Evolutionary conservation across 1,139 yeast genomes (phyloP).

Genomic region (Hansenula lynferdii): DNA sequence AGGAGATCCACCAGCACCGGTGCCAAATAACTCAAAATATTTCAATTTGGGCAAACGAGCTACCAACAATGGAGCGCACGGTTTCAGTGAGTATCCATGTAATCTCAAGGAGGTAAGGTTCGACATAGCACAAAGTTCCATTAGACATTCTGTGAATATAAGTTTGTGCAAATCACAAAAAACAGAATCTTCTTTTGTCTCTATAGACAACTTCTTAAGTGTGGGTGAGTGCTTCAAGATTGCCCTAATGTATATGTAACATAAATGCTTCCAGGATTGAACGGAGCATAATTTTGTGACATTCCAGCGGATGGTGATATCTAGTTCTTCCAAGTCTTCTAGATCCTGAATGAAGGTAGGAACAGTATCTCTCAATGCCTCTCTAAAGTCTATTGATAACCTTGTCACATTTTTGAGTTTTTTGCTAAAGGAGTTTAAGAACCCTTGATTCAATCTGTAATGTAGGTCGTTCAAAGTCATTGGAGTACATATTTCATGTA

Average conservation of each 20-base stretch:
- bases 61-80: constrained; percentile 27
- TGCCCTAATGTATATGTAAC: constrained; percentile 29
- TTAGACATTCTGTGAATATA: constrained; percentile 21
- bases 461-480: constrained; percentile 11
- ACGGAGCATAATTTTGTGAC: constrained; percentile 28
- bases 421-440: constrained; percentile 28
- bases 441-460: constrained; percentile 26
- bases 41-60: constrained; percentile 27
- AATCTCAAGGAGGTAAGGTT: constrained; percentile 34
- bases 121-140: constrained; percentile 21
- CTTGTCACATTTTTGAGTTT: constrained; percentile 26
- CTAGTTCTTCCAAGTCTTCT: constrained; percentile 32
- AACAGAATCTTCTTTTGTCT: constrained; percentile 33
- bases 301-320: constrained; percentile 40
- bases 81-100: constrained; percentile 33
- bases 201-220: constrained; percentile 37
- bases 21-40: constrained; percentile 44
- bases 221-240: constrained; percentile 25
- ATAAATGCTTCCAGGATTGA: constrained; percentile 24
- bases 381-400: constrained; percentile 41
- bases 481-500: constrained; percentile 6
- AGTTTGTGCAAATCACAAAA: constrained; percentile 28
- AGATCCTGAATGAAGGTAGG: constrained; percentile 32
- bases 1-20: constrained; percentile 48
- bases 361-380: constrained; percentile 37